Evolutionary conservation across 495 filamentous ascomycete genomes (phyloP).

Genomic region (Letharia lupina): DNA sequence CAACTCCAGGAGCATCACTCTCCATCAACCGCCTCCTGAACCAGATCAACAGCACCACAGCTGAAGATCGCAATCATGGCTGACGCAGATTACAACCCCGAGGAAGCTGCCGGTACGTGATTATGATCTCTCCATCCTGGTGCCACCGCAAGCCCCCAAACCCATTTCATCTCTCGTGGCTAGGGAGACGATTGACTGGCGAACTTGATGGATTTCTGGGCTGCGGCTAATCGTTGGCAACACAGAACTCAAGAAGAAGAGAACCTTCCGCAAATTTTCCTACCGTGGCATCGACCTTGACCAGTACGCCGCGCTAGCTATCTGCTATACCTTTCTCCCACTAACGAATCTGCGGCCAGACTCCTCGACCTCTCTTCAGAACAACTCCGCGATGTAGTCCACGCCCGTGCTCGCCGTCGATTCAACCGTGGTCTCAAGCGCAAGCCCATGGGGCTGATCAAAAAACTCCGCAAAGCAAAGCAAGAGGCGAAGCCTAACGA

Average conservation of each 20-base stretch:
- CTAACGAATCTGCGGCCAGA: constrained; percentile 39
- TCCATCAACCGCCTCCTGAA: background rate
- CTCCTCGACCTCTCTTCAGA: constrained; percentile 98
- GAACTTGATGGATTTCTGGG: background rate
- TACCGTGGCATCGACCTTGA: constrained; percentile 99
- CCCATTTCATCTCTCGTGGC: background rate
- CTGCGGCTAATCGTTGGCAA: background rate
- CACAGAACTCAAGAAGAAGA: constrained; percentile 94
- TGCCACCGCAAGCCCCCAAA: background rate
- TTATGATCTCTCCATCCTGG: background rate
- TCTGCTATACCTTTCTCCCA: constrained; percentile 36
- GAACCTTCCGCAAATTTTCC: constrained; percentile 99
- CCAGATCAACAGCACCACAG: constrained; percentile 8
- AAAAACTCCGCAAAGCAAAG: constrained; percentile 99
- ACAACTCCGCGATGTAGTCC: constrained; percentile 97
- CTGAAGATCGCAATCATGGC: constrained; percentile 68
- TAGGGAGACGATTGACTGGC: background rate
- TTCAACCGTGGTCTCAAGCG: constrained; percentile 99
- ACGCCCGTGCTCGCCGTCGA: constrained; percentile 94
- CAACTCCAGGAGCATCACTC: background rate
- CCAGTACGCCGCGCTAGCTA: constrained; percentile 58
- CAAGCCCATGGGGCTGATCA: constrained; percentile 99
- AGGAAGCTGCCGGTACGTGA: constrained; percentile 81
- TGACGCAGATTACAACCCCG: constrained; percentile 87
- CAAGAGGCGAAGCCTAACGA: constrained; percentile 99